Base-by-base conservation (phyloP, 1,139 yeast genomes). In the Saccharomyces pastorianus region DNA sequence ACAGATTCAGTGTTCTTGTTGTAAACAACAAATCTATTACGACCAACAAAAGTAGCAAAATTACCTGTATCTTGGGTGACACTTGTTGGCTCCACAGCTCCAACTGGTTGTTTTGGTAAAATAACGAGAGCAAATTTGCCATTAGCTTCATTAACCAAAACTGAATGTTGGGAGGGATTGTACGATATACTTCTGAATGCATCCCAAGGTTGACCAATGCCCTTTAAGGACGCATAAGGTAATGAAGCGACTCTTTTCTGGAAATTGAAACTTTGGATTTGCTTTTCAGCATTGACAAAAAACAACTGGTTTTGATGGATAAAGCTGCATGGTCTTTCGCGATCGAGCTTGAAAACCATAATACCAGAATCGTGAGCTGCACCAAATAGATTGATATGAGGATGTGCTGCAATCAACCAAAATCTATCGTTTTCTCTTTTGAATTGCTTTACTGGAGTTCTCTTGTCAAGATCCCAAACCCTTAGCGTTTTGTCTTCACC, bases 291-390 rank as follows among this genome's bases (percentile, higher is more conserved):
- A 72, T 89, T 90, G 64, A 91, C 83, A 67, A 79, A 93, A 61
- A 79, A 82, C 62, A 95, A 73, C 60, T 78, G 80, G 66, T 82
- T 81, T 68, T 87, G 95, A 73, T 82, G 82, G 46, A 85, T 71
- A 3, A 90, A 76, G 64, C 81, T 81, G 23, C 98, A 96, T 25
- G 99, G 99, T 71, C 99, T 84, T 77, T 95, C 99, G 68, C 99
- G 85, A 71, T 90, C 98, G 59, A 95, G 79, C 74, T 95, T 95
- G 80, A 95, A 95, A 53, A 95, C 96, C 96, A 93, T 91, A 31
- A 91, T 96, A 68, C 99, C 99, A 13, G 90, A 80, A 72, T 95
- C 99, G 72, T 93, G 98, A 66, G 96, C 95, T 44, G 97, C 88
- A 52, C 97, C 99, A 75, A 93, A 91, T 66, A 93, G 78, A 70